A percentile compares a stretch with the other conserved stretches of the same genome.
phyloP scores from a whole-genome alignment of 306 rosid species.

The Geum urbanum region DNA sequence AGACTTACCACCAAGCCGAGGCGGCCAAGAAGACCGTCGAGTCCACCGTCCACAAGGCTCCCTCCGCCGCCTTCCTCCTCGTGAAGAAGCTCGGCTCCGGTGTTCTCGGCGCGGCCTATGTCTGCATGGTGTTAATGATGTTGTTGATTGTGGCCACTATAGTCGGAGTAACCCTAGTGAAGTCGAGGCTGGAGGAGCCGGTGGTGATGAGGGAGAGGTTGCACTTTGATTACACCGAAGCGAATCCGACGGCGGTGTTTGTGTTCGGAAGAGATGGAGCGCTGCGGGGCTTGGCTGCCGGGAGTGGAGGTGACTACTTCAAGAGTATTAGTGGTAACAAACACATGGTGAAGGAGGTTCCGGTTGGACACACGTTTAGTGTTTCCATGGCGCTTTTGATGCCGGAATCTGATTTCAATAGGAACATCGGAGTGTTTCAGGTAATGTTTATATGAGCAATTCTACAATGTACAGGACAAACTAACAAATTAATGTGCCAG shows the following conservation, averaged over 20 bases:
- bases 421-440: constrained; percentile 76
- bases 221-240: constrained; percentile 66
- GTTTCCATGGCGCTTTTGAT: constrained; percentile 52
- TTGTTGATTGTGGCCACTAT: constrained; percentile 40
- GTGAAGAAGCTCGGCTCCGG: constrained; percentile 50
- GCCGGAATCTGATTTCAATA: constrained; percentile 85
- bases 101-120: constrained; percentile 46
- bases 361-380: constrained; percentile 57
- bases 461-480: too few species aligned
- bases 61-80: constrained; percentile 29
- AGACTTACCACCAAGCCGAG: constrained; percentile 46
- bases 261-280: constrained; percentile 17
- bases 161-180: constrained; percentile 50
- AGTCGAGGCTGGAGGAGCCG: constrained; percentile 67
- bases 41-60: constrained; percentile 31
- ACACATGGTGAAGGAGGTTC: constrained; percentile 33
- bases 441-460: constrained; percentile 39
- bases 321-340: constrained; percentile 11
- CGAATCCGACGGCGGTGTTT: constrained; percentile 56
- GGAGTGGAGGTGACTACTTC: neutral
- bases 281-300: neutral
- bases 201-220: constrained; percentile 41
- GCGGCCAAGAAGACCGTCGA: constrained; percentile 36
- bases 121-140: constrained; percentile 43
- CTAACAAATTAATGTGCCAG: too few species aligned